phyloP scores from a whole-genome alignment of 1,284 basidiomycete species.

The Porodaedalea pini region DNA sequence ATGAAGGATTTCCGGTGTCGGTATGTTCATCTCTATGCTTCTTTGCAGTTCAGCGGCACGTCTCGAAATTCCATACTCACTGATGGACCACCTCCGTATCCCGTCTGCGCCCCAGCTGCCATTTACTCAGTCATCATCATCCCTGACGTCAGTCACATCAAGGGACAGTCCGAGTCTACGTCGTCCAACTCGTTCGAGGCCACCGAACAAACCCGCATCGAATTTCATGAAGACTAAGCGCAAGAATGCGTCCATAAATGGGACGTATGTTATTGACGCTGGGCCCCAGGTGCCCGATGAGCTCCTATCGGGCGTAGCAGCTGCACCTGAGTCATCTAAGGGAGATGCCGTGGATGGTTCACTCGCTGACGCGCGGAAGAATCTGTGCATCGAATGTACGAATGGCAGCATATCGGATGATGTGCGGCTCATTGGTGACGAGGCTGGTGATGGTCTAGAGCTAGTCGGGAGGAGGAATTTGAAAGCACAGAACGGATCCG shows the following conservation, averaged over 20 bases:
- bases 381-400: conserved; percentile 5
- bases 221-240: conserved; percentile 14
- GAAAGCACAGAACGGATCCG: background rate
- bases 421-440: conserved; percentile 9
- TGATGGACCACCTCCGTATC: conserved; percentile 4
- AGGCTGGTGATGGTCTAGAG: background rate
- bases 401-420: conserved; percentile 6
- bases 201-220: background rate
- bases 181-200: background rate
- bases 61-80: too few relatives aligned
- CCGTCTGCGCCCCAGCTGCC: background rate
- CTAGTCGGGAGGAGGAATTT: background rate
- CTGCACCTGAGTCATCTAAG: background rate
- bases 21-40: background rate
- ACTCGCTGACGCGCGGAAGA: conserved; percentile 9
- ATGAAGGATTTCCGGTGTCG: background rate
- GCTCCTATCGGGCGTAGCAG: conserved; percentile 6
- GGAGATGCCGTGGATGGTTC: background rate
- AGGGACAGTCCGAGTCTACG: too few relatives aligned
- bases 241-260: conserved; percentile 9
- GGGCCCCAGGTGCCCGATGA: conserved; percentile 9
- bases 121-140: too few relatives aligned
- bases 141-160: too few relatives aligned
- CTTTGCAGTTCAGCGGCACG: too few relatives aligned
- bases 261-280: conserved; percentile 17